Base-by-base conservation (phyloP, 257 asterid genomes). In the Hygrophila difformis region DNA sequence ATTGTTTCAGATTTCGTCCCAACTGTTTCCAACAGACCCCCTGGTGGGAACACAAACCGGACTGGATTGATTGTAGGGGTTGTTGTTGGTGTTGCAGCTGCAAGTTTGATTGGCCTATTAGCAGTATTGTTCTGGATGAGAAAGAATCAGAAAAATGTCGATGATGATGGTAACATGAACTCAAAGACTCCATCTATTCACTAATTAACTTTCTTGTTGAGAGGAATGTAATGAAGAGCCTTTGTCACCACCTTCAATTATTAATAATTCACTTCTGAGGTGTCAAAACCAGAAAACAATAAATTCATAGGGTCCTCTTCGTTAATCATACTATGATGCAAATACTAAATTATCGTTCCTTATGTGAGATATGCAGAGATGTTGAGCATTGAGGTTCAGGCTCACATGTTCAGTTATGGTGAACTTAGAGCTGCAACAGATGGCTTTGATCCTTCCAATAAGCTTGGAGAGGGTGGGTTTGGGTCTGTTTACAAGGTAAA, bases 401-500 rank as follows among this genome's bases (percentile, higher is more conserved):
- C 93, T 29, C 74, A 64, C 69, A 82, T 86, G 16, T 82, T 79
- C 62, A 59, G 66, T 54, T 86, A 74, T 44, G 77, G 80, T 18
- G 94, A 82, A 51, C 86, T 86, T 46, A 67, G 62, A 71, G 49
- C 76, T 29, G 94, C 85, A 13, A 86, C 94, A 15, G 61, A 66
- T 28, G 94, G 77, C 57, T 86, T 86, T 47, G 47, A 51, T 66
- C 71, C 78, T 57, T 56, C 63, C 51, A 79, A 86, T 58, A 82
- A 75, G 70, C 94, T 86, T 36, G 94, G 96, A 58, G 96, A 86
- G 72, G 94, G 96, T 53, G 96, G 96, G 57, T 86, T 86, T 40
- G 94, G 94, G 64, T 86, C 94, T 8, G 96, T 86, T 37, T 86
- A 59, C 77, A 74, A 72, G 96, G 96, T 82, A 67, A 44, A 29